A percentile compares a stretch with the other conserved stretches of the same genome.
phyloP scores from a whole-genome alignment of 371 early-diverging fungal genomes.

The Haplosporangium sp. region DNA sequence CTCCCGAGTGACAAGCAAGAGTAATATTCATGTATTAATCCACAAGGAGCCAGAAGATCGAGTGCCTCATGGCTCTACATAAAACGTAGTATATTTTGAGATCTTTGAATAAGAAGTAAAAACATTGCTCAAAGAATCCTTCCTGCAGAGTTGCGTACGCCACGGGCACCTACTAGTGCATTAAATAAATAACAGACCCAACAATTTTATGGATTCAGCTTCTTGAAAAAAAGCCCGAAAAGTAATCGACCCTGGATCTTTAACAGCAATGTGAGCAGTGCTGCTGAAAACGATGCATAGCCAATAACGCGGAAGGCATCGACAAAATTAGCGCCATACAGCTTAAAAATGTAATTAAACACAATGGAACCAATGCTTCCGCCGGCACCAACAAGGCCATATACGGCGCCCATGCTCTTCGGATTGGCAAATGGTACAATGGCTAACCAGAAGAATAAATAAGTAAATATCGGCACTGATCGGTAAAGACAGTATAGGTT shows the following conservation, averaged over 20 bases:
- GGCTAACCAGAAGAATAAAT: constrained; percentile 33
- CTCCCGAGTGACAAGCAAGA: no score
- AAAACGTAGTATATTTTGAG: no score
- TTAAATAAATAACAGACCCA: no score
- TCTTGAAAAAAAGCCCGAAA: constrained; percentile 24
- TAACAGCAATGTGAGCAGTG: constrained; percentile 34
- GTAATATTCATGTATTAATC: no score
- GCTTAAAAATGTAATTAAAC: constrained; percentile 57
- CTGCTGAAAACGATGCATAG: constrained; percentile 17
- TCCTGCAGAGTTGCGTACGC: no score
- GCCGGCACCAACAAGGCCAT: constrained; percentile 61
- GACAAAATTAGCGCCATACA: constrained; percentile 34
- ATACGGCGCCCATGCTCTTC: constrained; percentile 50
- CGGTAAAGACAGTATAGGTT: neutral
- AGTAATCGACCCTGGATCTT: constrained; percentile 30
- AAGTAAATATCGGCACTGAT: neutral
- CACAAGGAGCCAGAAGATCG: no score
- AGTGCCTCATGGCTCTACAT: no score
- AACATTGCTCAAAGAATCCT: no score
- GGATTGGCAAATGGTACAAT: constrained; percentile 60
- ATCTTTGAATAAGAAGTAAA: no score
- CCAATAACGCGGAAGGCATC: constrained; percentile 44
- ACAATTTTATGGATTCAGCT: constrained; percentile 32
- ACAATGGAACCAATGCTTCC: constrained; percentile 64
- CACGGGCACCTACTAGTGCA: no score